phyloP scores from a whole-genome alignment of 2,329 filamentous ascomycete genomes.

The Neonectria neomacrospora region DNA sequence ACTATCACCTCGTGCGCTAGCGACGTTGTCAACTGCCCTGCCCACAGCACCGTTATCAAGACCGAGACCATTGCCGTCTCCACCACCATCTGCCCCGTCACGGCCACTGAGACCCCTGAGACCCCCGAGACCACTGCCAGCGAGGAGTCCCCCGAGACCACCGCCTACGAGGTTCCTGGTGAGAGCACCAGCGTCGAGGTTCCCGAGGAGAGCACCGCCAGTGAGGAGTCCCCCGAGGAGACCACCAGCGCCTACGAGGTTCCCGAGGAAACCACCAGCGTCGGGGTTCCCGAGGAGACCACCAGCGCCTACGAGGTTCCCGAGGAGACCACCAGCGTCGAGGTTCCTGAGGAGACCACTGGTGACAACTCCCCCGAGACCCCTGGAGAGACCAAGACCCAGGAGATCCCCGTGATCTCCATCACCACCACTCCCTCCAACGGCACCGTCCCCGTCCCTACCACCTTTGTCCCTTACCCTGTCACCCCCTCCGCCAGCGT shows the following conservation, averaged over 20 bases:
- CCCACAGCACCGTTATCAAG: constrained; percentile 49
- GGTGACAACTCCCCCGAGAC: constrained; percentile 25
- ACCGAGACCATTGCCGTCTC: constrained; percentile 53
- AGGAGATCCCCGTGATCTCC: constrained; percentile 29
- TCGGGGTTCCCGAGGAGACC: constrained; percentile 22
- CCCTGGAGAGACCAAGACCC: constrained; percentile 23
- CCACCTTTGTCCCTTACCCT: constrained; percentile 23
- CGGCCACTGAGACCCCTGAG: constrained; percentile 36
- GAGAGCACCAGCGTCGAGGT: constrained; percentile 4
- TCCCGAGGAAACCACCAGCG: constrained; percentile 22
- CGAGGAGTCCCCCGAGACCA: neutral
- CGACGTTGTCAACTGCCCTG: constrained; percentile 71
- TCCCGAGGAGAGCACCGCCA: constrained; percentile 22
- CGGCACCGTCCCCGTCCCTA: constrained; percentile 1
- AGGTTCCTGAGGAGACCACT: constrained; percentile 29
- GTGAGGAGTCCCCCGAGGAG: constrained; percentile 18
- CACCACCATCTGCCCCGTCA: constrained; percentile 55
- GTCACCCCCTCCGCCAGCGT: constrained; percentile 25
- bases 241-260: constrained; percentile 1
- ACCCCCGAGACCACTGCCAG: constrained; percentile 16
- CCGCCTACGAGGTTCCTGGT: constrained; percentile 13
- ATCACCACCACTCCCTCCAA: constrained; percentile 24
- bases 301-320: constrained; percentile 10
- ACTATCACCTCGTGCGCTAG: constrained; percentile 72
- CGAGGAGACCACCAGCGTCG: constrained; percentile 32